A percentile compares a stretch with the other conserved stretches of the same genome.
Evolutionary conservation across 768 basidiomycete species (phyloP).

Genomic region (Pisolithus albus): DNA sequence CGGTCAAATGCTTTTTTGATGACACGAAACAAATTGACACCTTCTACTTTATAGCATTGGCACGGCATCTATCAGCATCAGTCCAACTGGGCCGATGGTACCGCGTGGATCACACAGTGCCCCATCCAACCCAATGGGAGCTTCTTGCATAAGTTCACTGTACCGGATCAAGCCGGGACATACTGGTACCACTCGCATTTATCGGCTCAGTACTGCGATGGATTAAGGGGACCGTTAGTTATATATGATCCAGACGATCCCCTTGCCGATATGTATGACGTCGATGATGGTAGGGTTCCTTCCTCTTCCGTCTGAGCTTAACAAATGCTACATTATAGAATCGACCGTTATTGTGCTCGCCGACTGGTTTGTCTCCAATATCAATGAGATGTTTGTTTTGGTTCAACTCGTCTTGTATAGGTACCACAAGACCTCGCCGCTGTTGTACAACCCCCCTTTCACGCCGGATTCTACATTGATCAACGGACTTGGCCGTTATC

Average conservation of each 20-base stretch:
- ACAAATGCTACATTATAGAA: constrained; percentile 10
- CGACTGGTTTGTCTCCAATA: constrained; percentile 23
- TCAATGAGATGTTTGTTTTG: neutral
- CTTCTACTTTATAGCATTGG: constrained; percentile 38
- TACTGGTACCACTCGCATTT: constrained; percentile 33
- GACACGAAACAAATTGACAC: neutral
- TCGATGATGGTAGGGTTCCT: constrained; percentile 33
- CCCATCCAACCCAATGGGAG: constrained; percentile 16
- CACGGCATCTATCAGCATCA: constrained; percentile 42
- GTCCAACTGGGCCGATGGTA: constrained; percentile 42
- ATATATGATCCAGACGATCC: constrained; percentile 41
- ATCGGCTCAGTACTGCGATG: constrained; percentile 33
- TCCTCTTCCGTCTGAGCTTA: neutral
- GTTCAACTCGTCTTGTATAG: constrained; percentile 1
- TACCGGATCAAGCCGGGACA: constrained; percentile 19
- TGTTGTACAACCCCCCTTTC: constrained; percentile 1
- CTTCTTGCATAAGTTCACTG: constrained; percentile 20
- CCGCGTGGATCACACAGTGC: constrained; percentile 29
- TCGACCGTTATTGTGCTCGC: constrained; percentile 40
- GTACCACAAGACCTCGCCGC: constrained; percentile 14
- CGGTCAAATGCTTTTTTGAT: neutral
- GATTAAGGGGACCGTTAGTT: constrained; percentile 26
- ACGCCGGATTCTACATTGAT: constrained; percentile 32
- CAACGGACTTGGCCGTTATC: constrained; percentile 43
- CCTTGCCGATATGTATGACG: constrained; percentile 31